These are phyloP conservation scores for Tuctoria greenei DNA, from an alignment of 176 grass and related monocot species.

Conservation along the genomic window DNA sequence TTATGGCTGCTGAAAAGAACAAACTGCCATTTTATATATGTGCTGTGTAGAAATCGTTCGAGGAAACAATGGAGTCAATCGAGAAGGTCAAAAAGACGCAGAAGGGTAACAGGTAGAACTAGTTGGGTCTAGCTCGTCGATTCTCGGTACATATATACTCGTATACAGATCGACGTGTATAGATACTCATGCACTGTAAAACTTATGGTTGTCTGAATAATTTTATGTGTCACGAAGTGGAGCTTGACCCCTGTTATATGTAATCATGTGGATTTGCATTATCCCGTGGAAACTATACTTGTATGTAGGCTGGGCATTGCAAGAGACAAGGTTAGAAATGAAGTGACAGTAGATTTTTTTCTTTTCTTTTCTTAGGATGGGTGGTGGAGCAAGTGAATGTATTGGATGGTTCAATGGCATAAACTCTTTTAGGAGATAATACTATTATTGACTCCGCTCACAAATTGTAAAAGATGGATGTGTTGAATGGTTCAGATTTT, in stretches of 20 bases:
- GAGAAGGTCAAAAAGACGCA: slow-evolving; percentile 41
- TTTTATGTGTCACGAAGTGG: neutral
- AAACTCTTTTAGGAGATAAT: neutral
- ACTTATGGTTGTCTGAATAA: neutral
- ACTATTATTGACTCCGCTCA: neutral
- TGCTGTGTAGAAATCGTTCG: slow-evolving; percentile 68
- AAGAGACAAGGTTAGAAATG: neutral
- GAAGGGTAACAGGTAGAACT: slow-evolving; percentile 41
- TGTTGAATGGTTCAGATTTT: neutral
- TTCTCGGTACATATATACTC: slow-evolving; percentile 9
- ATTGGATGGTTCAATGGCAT: neutral
- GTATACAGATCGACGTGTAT: neutral
- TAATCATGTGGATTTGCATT: neutral
- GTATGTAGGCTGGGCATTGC: too few relatives aligned
- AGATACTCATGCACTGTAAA: neutral
- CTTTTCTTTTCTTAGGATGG: neutral
- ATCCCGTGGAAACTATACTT: neutral
- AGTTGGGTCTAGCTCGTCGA: neutral
- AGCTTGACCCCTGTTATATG: neutral
- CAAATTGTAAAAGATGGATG: neutral
- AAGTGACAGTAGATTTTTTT: neutral
- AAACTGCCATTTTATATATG: neutral
- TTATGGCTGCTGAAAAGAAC: slow-evolving; percentile 9
- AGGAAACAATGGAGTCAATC: slow-evolving; percentile 61
- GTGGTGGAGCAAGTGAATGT: neutral